A percentile compares a stretch with the other conserved stretches of the same genome.
These are phyloP conservation scores for Geranomyces variabilis DNA, from an alignment of 192 early-diverging fungal genomes.

Conservation along the genomic window DNA sequence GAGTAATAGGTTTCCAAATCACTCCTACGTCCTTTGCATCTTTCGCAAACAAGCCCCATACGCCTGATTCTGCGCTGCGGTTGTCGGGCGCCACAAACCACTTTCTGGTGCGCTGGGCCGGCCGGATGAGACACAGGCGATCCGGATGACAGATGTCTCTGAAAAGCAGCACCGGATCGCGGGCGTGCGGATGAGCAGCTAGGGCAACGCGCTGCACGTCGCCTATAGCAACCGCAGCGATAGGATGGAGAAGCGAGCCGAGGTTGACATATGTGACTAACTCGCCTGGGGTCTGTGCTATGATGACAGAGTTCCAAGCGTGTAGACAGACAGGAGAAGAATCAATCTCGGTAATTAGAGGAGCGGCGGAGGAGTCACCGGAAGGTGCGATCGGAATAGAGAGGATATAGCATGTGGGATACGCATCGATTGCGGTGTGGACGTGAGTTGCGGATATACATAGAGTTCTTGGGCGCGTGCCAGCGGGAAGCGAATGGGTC, in stretches of 20 bases:
- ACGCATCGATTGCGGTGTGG: slow-evolving; percentile 58
- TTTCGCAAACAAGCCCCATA: neutral
- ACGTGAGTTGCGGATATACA: slow-evolving; percentile 73
- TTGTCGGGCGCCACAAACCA: no score
- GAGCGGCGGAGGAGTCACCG: neutral
- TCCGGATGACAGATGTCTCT: neutral
- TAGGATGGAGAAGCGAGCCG: neutral
- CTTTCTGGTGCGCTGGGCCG: neutral
- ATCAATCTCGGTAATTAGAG: no score
- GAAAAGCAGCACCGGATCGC: neutral
- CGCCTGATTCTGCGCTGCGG: neutral
- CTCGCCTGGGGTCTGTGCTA: no score
- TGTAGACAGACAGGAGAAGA: no score
- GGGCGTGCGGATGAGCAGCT: no score
- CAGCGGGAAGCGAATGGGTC: neutral
- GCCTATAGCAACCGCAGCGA: neutral
- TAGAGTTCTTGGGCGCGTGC: slow-evolving; percentile 65
- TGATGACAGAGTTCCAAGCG: no score
- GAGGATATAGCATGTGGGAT: slow-evolving; percentile 55
- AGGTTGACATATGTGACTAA: no score
- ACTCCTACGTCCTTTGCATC: neutral
- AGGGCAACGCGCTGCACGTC: neutral
- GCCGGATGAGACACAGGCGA: neutral
- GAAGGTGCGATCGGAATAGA: slow-evolving; percentile 59
- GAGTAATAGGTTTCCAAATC: neutral